Evolutionary conservation across 257 asterid genomes (phyloP), one percentile per base, ranked within the genome.

Genomic region (Gentiana dahurica): DNA sequence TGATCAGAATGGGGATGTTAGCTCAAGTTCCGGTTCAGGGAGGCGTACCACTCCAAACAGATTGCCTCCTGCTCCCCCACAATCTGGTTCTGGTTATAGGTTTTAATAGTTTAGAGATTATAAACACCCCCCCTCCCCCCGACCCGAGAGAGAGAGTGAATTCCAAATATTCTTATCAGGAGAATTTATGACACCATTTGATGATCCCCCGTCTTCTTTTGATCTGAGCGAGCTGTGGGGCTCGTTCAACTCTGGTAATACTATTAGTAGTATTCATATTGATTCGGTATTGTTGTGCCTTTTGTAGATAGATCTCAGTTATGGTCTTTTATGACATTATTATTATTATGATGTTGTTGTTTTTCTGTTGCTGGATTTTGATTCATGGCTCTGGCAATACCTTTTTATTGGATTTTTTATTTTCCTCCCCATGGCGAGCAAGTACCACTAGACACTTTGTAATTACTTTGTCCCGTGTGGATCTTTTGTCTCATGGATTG

Each of bases 21-120:
- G 66, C 70, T 64, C 86, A 3, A 80, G 72, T 54, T 39, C 87
- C 5, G 71, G 77, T 64, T 79, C 94, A 1, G 78, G 84, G 51
- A 70, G 91, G 70, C 98, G 96, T 9, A 82, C 94, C 59, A 90
- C 98, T 34, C 98, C 98, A 15, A 85, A 63, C 66, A 81, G 98
- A 12, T 60, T 87, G 78, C 95, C 98, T 44, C 98, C 95, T 56
- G 92, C 95, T 46, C 96, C 98, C 36, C 96, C 98, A 0, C 50
- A 77, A 7, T 72, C 94, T 38, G 85, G 89, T 67, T 84, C 96
- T 49, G 85, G 89, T 34, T 79, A 72, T 73, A 82, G 86, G 65
- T 85, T 77, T 69, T 87, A 24, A 24, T 24, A 87, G 83, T 68
- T 66, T 68, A 60, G 54, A 66, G 55, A 69, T 63, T 71, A 67